Evolutionary conservation across 164 flowering plant genomes (phyloP).

Genomic region (Brasenia schreberi): DNA sequence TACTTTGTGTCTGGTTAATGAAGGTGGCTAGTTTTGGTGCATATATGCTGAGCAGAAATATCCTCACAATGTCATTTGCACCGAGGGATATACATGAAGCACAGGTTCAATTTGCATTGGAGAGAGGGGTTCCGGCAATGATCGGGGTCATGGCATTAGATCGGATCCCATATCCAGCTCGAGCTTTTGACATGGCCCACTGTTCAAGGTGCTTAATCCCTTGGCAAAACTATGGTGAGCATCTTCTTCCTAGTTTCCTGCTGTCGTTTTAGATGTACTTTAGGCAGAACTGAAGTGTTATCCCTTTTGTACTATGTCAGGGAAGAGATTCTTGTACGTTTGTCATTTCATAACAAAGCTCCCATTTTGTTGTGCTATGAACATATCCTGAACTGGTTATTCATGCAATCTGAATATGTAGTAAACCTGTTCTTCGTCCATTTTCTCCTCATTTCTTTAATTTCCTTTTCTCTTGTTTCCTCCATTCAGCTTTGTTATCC

Average conservation of each 20-base stretch:
- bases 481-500: too few species aligned
- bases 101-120: conserved; percentile 91
- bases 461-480: too few species aligned
- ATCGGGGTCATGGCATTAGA: conserved; percentile 74
- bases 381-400: too few species aligned
- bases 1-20: conserved; percentile 5
- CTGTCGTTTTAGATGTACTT: neutral
- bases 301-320: too few species aligned
- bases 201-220: conserved; percentile 97
- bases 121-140: conserved; percentile 97
- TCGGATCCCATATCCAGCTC: conserved; percentile 84
- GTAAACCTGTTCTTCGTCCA: too few species aligned
- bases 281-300: too few species aligned
- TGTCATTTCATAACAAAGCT: too few species aligned
- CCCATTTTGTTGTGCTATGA: too few species aligned
- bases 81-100: conserved; percentile 99
- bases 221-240: conserved; percentile 63
- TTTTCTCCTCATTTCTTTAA: too few species aligned
- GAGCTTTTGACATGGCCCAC: conserved; percentile 98
- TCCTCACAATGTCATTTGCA: conserved; percentile 92
- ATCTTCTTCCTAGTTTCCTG: neutral
- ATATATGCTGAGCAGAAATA: conserved; percentile 66
- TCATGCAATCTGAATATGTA: too few species aligned
- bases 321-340: too few species aligned
- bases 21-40: conserved; percentile 99